Evolutionary conservation across 495 filamentous ascomycete species (phyloP), one percentile per base, ranked within the genome.

Genomic region (Aspergillus olivimuriae): DNA sequence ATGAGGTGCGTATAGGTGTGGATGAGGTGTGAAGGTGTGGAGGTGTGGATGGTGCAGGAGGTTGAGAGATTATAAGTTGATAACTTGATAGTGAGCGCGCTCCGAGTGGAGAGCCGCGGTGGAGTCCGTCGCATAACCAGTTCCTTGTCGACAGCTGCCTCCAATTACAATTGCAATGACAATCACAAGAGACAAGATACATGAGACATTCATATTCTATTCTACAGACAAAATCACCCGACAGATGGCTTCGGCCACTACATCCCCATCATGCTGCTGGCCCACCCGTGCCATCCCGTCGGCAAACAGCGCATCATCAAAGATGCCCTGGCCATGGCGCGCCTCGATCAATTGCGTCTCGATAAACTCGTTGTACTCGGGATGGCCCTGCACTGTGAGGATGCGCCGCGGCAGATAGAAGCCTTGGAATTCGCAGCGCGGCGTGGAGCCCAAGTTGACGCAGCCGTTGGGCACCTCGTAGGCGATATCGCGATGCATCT

Each of bases 401-500:
- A 84, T 51, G 4, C 68, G 63, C 8, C 63, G 59, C 12, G 79
- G 76, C 16, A 72, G 62, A 52, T 91, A 81, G 63, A 95, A 81
- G 23, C 83, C 85, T 50, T 96, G 89, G 4, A 89, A 73, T 10
- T 64, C 53, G 56, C 89, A 95, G 2, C 64, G 59, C 4, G 65
- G 60, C 14, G 81, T 85, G 31, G 68, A 72, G 4, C 81, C 88
- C 0, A 95, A 72, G 16, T 70, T 62, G 31, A 81, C 66, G 10
- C 78, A 79, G n/a, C 73, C 79, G 0, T 62, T 49, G 0, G 89
- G 89, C 11, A 80, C 66, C 18, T 74, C 65, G 48, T 70, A 73
- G 10, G 89, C 81, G 17, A 84, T 76, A 57, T 95, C 89, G 15
- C 80, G 75, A 65, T 96, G 89, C 89, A 94, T 94, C 62, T 95